phyloP scores from a whole-genome alignment of 306 rosid species.

The Acacia acuminata region DNA sequence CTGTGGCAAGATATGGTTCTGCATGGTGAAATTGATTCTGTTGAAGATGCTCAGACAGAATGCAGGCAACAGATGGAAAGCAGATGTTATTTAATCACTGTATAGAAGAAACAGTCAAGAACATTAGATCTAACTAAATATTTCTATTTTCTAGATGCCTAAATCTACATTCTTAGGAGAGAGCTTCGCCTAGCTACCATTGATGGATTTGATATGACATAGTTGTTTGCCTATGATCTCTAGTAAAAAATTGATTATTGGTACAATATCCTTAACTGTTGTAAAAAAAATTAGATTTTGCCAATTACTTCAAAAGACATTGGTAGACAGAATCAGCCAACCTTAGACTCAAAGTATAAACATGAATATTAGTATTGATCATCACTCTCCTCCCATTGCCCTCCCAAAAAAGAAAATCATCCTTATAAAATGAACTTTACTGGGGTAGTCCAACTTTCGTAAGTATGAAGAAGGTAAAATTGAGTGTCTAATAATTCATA shows the following conservation, averaged over 20 bases:
- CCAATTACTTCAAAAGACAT: neutral
- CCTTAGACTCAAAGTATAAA: neutral
- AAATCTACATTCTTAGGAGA: neutral
- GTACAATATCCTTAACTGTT: neutral
- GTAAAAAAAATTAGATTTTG: neutral
- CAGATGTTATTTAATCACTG: neutral
- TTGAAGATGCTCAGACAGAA: neutral
- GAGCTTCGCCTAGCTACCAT: neutral
- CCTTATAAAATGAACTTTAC: slow-evolving; percentile 10
- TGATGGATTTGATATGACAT: slow-evolving; percentile 9
- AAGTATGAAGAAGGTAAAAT: neutral
- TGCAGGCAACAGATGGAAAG: neutral
- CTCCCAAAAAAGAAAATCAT: neutral
- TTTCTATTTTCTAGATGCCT: neutral
- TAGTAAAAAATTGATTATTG: neutral
- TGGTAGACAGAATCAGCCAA: neutral
- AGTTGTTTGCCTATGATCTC: neutral
- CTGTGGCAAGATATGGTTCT: neutral
- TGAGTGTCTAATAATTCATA: neutral
- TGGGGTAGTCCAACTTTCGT: slow-evolving; percentile 14
- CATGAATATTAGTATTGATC: neutral
- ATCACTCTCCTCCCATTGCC: neutral
- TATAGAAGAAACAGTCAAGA: neutral
- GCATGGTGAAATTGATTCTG: neutral
- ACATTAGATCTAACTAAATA: neutral